Base-by-base conservation (phyloP, 2,329 filamentous ascomycete genomes). In the Fusarium xyrophilum region DNA sequence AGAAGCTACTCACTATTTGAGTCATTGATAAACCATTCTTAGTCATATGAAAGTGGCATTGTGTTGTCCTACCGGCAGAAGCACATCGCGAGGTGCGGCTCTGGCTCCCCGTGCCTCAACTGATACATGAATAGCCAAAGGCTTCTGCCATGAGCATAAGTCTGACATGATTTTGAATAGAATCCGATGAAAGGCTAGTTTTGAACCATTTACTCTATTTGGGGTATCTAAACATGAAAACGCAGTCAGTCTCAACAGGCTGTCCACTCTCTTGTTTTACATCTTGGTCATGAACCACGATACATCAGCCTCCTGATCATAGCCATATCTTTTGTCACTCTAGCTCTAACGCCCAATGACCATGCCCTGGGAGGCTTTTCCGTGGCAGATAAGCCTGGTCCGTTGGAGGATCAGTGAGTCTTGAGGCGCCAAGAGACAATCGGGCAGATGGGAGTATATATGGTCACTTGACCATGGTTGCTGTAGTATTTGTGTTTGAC, bases 281-380 rank as follows among this genome's bases (percentile, higher is more conserved):
- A 17, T 8, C 21, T 40, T 25, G 21, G n/a, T 4, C 39, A 12
- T 42, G 6, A 42, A 12, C 3, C 5, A 17, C 39, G 11, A 25
- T 17, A 23, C 10, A 17, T 17, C 21, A 23, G 14, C 1, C 15
- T 23, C 4, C 5, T 21, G 7, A 21, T 10, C n/a, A 15, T 12
- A 4, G 6, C 10, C 39, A 40, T 8, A 7, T 40, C 7, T 40
- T 11, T 12, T 7, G 21, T 5, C 13, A 4, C 38, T 40, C 9
- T 0, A 11, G 12, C 13, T 14, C 3, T n/a, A n/a, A n/a, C 7
- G 4, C 1, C 19, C 12, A 38, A n/a, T 9, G 4, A 14, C 19
- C n/a, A 38, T 6, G 19, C 7, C 12, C 19, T 21, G n/a, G 12
- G 12, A 21, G 8, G 12, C n/a, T 21, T 21, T 21, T 15, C 1